Evolutionary conservation across 2,329 filamentous ascomycete species (phyloP), one percentile per base, ranked within the genome.

Genomic region (Alternaria panax): DNA sequence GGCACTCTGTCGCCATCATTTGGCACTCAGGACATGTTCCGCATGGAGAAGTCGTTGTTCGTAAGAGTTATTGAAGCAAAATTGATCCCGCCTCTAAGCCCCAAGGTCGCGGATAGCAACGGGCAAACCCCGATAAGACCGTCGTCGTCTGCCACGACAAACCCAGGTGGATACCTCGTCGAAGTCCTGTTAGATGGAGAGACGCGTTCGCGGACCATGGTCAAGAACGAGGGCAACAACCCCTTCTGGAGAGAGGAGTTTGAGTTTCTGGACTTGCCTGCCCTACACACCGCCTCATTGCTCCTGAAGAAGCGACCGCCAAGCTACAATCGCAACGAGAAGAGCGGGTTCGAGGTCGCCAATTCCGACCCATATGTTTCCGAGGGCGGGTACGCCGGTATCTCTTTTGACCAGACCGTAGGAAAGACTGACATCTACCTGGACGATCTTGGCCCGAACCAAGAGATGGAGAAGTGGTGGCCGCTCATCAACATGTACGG

Each of bases 191-290:
- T 96, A 2, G 92, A 95, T 70, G 90, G 90, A 30, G 92, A 95
- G 70, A 87, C 92, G 25, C 86, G 92, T 58, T 90, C 91, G 12
- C 87, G 90, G 63, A 94, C 92, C 0, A 88, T 88, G 50, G 88
- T 88, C 22, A 92, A 92, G 73, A 82, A 81, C 41, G 88, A 88
- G 32, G 92, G 89, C 1, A 88, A 86, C 59, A 91, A 88, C 64
- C 92, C 92, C 0, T 92, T 93, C 57, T 96, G 92, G 91, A 85
- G 91, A 55, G 92, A 95, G 70, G 90, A 91, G 45, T 92, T 90
- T 73, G 88, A 92, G 57, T 93, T 94, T 67, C 80, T 82, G 20
- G 91, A 94, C 71, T 81, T 95, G 7, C 90, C 92, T 1, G 83
- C 89, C 1, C 79, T 92, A 28, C 90, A 90, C 2, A 88, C 86